Evolutionary conservation across 306 rosid species (phyloP).

Genomic region (Acacia confusa): DNA sequence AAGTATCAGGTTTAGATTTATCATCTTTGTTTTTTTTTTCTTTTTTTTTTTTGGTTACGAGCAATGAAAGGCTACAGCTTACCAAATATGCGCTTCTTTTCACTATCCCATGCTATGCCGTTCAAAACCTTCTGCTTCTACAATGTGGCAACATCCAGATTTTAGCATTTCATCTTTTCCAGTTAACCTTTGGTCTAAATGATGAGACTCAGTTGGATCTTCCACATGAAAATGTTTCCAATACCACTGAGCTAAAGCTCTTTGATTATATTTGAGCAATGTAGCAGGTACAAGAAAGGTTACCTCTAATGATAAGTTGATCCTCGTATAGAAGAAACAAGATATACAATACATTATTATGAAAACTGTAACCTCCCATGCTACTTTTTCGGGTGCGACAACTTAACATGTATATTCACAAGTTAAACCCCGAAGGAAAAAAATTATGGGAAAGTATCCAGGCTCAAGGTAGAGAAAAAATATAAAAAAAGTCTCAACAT

Average conservation of each 20-base stretch:
- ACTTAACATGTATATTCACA: too few species aligned
- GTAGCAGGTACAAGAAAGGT: too few species aligned
- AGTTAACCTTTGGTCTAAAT: background rate
- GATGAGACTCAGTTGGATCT: background rate
- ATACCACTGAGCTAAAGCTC: background rate
- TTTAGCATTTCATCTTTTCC: background rate
- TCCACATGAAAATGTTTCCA: background rate
- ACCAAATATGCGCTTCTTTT: slow-evolving; percentile 68
- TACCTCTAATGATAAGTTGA: too few species aligned
- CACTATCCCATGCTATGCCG: slow-evolving; percentile 91
- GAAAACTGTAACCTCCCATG: too few species aligned
- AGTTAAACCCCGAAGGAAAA: background rate
- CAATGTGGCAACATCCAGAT: slow-evolving; percentile 15
- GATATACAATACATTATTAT: too few species aligned
- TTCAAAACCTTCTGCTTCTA: slow-evolving; percentile 69
- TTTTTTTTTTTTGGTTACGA: background rate
- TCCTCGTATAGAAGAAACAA: too few species aligned
- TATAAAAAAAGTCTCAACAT: too few species aligned
- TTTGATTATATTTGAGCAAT: background rate
- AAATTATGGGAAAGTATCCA: too few species aligned
- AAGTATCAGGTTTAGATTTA: background rate
- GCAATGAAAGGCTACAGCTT: slow-evolving; percentile 19
- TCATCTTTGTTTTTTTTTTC: background rate
- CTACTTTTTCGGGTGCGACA: too few species aligned
- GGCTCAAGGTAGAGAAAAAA: too few species aligned